phyloP scores from a whole-genome alignment of 352 stramenopile genomes.

The Albugo candida region DNA sequence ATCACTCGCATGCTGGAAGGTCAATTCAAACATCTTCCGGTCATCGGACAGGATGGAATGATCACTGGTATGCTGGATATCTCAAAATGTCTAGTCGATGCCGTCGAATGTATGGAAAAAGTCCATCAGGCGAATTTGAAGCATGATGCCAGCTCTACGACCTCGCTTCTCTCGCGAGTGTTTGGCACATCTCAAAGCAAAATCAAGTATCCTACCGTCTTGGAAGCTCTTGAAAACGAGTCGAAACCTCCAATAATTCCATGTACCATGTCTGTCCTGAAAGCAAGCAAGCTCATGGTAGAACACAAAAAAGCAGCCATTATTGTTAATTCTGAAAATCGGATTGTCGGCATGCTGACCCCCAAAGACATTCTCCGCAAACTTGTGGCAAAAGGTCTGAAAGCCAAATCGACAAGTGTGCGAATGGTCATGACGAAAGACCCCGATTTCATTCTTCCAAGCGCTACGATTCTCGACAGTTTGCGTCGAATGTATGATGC shows the following conservation, averaged over 20 bases:
- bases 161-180: conserved; percentile 46
- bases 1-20: conserved; percentile 81
- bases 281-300: conserved; percentile 70
- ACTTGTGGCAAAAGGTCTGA: conserved; percentile 60
- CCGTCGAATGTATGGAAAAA: conserved; percentile 71
- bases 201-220: conserved; percentile 73
- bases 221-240: conserved; percentile 60
- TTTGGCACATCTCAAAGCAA: conserved; percentile 79
- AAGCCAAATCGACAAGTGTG: conserved; percentile 50
- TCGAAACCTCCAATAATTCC: conserved; percentile 58
- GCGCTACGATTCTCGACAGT: conserved; percentile 66
- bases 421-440: conserved; percentile 76
- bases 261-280: conserved; percentile 41
- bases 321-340: conserved; percentile 34
- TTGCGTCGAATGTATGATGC: conserved; percentile 73
- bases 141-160: conserved; percentile 33
- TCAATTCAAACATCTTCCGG: conserved; percentile 73
- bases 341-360: conserved; percentile 70
- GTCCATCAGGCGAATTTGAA: conserved; percentile 80
- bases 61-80: conserved; percentile 79
- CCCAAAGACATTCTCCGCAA: conserved; percentile 76
- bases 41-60: conserved; percentile 44
- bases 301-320: conserved; percentile 71
- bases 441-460: conserved; percentile 46
- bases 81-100: conserved; percentile 78